Base-by-base conservation (phyloP, 2,329 filamentous ascomycete species). In the Penicillium thymicola region DNA sequence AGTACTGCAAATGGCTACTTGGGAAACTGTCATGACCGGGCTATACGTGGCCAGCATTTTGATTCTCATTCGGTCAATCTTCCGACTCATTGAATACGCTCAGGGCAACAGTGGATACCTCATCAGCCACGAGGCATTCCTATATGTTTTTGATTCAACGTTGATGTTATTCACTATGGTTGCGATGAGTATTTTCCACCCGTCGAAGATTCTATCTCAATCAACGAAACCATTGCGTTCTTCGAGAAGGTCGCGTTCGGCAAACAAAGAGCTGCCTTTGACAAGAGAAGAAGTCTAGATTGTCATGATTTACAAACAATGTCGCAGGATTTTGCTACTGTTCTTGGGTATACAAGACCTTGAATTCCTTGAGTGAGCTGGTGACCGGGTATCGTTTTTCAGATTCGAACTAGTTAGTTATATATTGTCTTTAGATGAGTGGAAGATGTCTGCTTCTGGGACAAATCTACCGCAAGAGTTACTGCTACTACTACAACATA, bases 61-160 rank as follows among this genome's bases (percentile, higher is more conserved):
- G 7, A 67, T 67, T 21, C 44, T 66, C 18, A 43, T 51, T 18
- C 37, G 66, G 25, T 67, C 64, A 0, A 41, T 67, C 2, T 67
- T 61, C 32, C 61, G 65, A 2, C 36, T 67, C 4, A 47, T 63
- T 5, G 65, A 67, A 42, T 67, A 59, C 27, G 54, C 53, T 4
- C 62, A 65, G 42, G 65, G 63, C 6, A 65, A 65, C 13, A 25
- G 57, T 51, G 63, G 65, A 4, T 65, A 65, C 42, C 18, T 65
- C 3, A 62, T 65, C 7, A 59, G 60, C 14, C 65, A 67, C 23
- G 65, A 67, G 47, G 58, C 47, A 2, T 65, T 63, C 21, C 45
- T 64, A 21, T 67, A 67, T 51, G 58, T 67, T 2, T 67, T 67
- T 40, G 65, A 67, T 32, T 18, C 48, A 5, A 51, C 28, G 14